Evolutionary conservation across 2,329 filamentous ascomycete species (phyloP).

Genomic region (Clonostachys rosea): DNA sequence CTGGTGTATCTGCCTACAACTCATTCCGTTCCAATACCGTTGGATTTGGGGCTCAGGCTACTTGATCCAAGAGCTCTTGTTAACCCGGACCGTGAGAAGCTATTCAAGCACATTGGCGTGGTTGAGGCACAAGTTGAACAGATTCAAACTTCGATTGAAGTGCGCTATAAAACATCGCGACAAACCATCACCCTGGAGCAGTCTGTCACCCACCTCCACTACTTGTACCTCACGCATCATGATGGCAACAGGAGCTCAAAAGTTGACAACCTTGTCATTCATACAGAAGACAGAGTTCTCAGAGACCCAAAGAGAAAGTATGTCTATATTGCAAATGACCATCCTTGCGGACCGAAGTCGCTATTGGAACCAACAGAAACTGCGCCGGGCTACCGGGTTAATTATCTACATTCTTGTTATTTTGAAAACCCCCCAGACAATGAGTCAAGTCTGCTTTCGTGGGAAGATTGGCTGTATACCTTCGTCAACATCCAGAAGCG

Average conservation of each 20-base stretch:
- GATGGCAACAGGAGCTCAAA: background rate
- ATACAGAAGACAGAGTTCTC: background rate
- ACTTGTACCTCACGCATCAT: conserved; percentile 4
- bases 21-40: background rate
- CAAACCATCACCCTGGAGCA: background rate
- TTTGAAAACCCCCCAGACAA: no score
- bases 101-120: conserved; percentile 4
- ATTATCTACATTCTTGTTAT: no score
- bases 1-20: no score
- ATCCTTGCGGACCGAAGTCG: background rate
- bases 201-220: conserved; percentile 2
- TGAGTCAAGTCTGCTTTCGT: background rate
- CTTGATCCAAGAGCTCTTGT: conserved; percentile 1
- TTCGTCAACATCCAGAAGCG: background rate
- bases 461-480: background rate
- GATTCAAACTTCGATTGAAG: conserved; percentile 1
- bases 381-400: background rate
- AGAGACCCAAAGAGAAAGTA: background rate
- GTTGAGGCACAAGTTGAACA: background rate
- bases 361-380: background rate
- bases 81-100: conserved; percentile 1
- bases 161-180: background rate
- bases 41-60: background rate
- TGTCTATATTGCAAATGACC: background rate
- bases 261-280: no score